These are phyloP conservation scores for Aspergillus neoniger DNA, from an alignment of 2,329 filamentous ascomycete genomes.

Conservation along the genomic window DNA sequence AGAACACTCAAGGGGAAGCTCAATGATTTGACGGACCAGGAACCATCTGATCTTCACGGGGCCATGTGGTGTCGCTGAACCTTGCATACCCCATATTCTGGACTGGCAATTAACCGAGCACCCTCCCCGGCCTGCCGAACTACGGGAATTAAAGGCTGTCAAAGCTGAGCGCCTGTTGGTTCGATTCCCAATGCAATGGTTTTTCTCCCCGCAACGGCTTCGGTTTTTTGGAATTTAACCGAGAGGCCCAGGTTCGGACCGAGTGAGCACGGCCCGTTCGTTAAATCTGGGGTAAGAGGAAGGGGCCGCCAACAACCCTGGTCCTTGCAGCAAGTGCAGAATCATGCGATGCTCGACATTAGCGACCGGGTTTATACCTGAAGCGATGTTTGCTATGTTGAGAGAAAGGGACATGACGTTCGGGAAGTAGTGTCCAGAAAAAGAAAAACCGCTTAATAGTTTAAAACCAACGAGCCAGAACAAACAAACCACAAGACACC, in stretches of 20 bases:
- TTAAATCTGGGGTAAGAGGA: not conserved
- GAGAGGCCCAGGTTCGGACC: not conserved
- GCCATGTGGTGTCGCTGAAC: slow-evolving; percentile 3
- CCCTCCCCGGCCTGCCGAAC: not conserved
- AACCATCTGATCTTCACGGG: slow-evolving; percentile 6
- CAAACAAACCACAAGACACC: not conserved
- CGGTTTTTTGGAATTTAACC: slow-evolving; percentile 8
- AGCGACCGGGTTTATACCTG: not conserved
- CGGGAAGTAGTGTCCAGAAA: not conserved
- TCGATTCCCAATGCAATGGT: not conserved
- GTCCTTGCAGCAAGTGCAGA: not conserved
- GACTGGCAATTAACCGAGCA: not conserved
- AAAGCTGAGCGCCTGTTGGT: not conserved
- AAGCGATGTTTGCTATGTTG: not conserved
- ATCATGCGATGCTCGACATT: not conserved
- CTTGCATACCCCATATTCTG: not conserved
- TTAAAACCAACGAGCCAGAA: not conserved
- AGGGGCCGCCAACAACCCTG: not conserved
- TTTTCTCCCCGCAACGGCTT: not conserved
- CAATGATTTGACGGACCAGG: not conserved
- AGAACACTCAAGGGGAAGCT: not conserved
- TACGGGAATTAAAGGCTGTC: too few relatives aligned
- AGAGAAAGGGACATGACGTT: not conserved
- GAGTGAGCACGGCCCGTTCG: not conserved
- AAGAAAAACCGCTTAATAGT: not conserved